Evolutionary conservation across 805 yeast species (phyloP), one percentile per base, ranked within the genome.

Genomic region (Candida khao-thaluensis): DNA sequence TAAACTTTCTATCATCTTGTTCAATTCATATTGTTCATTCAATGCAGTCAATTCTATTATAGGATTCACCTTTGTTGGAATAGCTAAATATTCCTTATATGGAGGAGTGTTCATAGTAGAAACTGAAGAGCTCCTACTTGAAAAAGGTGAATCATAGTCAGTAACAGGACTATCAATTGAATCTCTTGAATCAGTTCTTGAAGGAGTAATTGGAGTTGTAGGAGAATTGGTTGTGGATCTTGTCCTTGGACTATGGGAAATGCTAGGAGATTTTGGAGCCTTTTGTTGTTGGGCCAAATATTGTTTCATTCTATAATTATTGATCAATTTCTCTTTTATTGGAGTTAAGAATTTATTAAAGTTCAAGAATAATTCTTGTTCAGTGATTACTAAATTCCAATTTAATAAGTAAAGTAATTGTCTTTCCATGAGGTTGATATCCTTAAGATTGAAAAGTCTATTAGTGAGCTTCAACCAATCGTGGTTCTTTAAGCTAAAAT

Each of bases 391-490:
- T 45, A 83, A 64, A 57, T 85, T 82, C 89, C 90, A 85, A 60
- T 82, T 74, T 55, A 85, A 64, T 36, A 84, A 66, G 53, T 71
- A 77, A 37, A 84, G 66, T 43, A 85, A 64, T 60, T 85, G 91
- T 56, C 87, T 76, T 62, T 85, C 95, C 89, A 85, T 85, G 45
- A 83, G 66, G 59, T 83, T 84, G 48, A 85, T 78, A 57, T 85
- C 95, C 46, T 79, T 79, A 40, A 72, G 61, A 33, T 71, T 65
- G 62, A 85, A 83, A 29, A 85, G 67, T 2, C 86, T 88, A 52
- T 84, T 89, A 5, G 91, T 81, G 60, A 82, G 82, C 50, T 73
- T 76, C 28, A 87, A 80, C 95, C 95, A 85, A 59, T 84, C 89
- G 48, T 71, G 69, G 62, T 85, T 85, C 54, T 82, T 79, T 44